A percentile compares a stretch with the other conserved stretches of the same genome.
phyloP scores from a whole-genome alignment of 495 filamentous ascomycete species.

The Daldinia decipiens region DNA sequence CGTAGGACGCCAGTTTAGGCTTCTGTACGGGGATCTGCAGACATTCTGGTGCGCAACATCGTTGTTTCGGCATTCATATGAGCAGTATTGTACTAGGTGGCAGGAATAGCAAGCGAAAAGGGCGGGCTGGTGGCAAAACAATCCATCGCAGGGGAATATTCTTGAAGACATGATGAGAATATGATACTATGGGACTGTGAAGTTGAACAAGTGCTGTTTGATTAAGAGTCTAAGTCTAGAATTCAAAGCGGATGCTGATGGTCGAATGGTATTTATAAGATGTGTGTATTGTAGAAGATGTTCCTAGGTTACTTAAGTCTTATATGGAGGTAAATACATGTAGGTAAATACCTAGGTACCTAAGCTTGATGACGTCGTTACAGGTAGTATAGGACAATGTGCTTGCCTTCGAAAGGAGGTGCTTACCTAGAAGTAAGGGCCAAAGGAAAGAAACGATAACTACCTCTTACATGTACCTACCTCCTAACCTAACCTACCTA shows the following conservation, averaged over 20 bases:
- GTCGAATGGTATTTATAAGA: no score
- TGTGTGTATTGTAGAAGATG: no score
- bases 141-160: background rate
- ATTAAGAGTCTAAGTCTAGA: background rate
- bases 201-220: background rate
- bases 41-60: background rate
- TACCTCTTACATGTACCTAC: no score
- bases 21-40: background rate
- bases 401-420: no score
- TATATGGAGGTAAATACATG: no score
- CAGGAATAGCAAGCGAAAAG: background rate
- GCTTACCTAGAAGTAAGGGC: no score
- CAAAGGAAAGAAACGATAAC: background rate
- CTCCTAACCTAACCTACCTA: no score
- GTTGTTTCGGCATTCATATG: background rate
- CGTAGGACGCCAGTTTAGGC: background rate
- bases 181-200: background rate
- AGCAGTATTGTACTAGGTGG: background rate
- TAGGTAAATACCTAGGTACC: no score
- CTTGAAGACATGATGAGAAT: background rate
- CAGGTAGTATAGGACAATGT: no score
- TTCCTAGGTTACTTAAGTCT: no score
- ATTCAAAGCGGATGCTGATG: background rate
- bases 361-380: no score
- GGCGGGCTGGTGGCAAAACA: background rate